phyloP scores from a whole-genome alignment of 495 filamentous ascomycete species.

The Hypoxylon perforatum region DNA sequence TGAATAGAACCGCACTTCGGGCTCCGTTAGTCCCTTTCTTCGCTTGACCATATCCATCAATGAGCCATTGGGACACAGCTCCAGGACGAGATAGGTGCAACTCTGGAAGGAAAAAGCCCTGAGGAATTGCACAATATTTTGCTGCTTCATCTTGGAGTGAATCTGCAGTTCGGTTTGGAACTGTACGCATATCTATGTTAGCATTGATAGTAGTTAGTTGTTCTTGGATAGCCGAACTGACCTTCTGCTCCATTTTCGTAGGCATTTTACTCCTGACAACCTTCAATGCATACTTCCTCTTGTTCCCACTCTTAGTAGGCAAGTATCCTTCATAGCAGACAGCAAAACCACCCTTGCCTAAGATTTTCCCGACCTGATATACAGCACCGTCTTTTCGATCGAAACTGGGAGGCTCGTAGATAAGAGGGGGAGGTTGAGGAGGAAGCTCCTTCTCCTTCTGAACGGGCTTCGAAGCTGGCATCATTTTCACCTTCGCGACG shows the following conservation, averaged over 20 bases:
- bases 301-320: slow-evolving; percentile 59
- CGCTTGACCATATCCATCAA: slow-evolving; percentile 97
- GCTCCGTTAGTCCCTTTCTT: slow-evolving; percentile 84
- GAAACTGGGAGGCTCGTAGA: slow-evolving; percentile 73
- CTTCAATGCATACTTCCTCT: slow-evolving; percentile 83
- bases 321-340: slow-evolving; percentile 85
- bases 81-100: slow-evolving; percentile 93
- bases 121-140: slow-evolving; percentile 93
- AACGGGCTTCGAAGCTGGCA: slow-evolving; percentile 62
- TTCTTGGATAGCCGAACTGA: slow-evolving; percentile 47
- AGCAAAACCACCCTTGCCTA: slow-evolving; percentile 96
- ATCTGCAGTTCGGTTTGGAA: slow-evolving; percentile 98
- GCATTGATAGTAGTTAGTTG: slow-evolving; percentile 11
- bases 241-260: slow-evolving; percentile 87
- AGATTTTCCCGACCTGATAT: slow-evolving; percentile 82
- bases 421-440: slow-evolving; percentile 78
- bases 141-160: slow-evolving; percentile 95
- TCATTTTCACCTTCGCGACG: slow-evolving; percentile 63
- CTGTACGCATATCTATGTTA: slow-evolving; percentile 60
- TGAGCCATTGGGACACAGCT: slow-evolving; percentile 95
- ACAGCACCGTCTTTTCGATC: slow-evolving; percentile 74
- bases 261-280: slow-evolving; percentile 91
- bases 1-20: slow-evolving; percentile 90
- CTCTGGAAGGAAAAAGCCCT: slow-evolving; percentile 90
- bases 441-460: slow-evolving; percentile 76